A percentile compares a stretch with the other conserved stretches of the same genome.
These are phyloP conservation scores for Aeschynomene evenia DNA, from an alignment of 306 rosid species.

Conservation along the genomic window DNA sequence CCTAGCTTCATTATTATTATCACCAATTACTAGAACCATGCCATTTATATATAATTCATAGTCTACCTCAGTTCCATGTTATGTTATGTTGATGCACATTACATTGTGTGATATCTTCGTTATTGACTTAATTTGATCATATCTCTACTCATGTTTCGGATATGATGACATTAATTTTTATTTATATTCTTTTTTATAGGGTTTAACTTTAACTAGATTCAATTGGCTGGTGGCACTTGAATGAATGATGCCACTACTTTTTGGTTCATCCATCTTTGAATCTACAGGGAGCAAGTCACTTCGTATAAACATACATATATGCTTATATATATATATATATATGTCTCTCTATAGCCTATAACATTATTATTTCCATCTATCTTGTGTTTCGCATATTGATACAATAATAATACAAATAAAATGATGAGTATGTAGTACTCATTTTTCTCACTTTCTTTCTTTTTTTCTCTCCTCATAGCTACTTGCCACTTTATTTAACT, in stretches of 20 bases:
- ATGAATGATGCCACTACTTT: background rate
- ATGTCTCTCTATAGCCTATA: background rate
- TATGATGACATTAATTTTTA: too few relatives aligned
- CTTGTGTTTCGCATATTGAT: constrained; percentile 7
- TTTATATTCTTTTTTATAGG: constrained; percentile 13
- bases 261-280: background rate
- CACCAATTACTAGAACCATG: too few relatives aligned
- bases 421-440: constrained; percentile 22
- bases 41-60: too few relatives aligned
- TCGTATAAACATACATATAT: constrained; percentile 3
- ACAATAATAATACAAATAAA: too few relatives aligned
- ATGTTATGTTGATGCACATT: too few relatives aligned
- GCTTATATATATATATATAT: background rate
- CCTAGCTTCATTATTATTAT: too few relatives aligned
- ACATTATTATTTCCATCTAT: background rate
- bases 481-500: constrained; percentile 35
- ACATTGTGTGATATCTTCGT: too few relatives aligned
- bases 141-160: too few relatives aligned
- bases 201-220: constrained; percentile 9
- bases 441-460: constrained; percentile 37
- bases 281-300: constrained; percentile 27
- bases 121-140: too few relatives aligned
- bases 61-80: too few relatives aligned
- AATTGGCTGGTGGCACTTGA: background rate
- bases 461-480: constrained; percentile 10